Evolutionary conservation across 441 rosid species (phyloP).

Genomic region (Bocquillonia castaneifolia): DNA sequence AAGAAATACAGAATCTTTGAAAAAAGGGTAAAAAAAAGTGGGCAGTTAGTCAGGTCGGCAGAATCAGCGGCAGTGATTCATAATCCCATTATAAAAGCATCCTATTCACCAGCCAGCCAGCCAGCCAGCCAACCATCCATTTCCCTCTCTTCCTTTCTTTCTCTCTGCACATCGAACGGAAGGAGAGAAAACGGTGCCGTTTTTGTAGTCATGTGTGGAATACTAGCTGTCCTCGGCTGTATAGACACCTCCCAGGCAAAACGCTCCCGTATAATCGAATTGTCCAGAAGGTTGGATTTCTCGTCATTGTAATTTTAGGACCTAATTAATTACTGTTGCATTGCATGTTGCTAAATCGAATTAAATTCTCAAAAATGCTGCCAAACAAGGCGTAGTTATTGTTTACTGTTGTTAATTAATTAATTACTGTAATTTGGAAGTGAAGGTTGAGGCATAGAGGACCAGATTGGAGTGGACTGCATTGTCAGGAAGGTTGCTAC

Average conservation of each 20-base stretch:
- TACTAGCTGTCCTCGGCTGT: slow-evolving; percentile 90
- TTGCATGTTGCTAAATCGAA: neutral
- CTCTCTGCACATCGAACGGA: slow-evolving; percentile 7
- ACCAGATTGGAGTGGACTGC: slow-evolving; percentile 98
- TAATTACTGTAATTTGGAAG: slow-evolving; percentile 13
- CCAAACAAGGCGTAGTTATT: neutral
- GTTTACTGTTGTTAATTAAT: no score
- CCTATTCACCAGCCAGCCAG: neutral
- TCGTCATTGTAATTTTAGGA: neutral
- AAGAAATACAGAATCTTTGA: neutral
- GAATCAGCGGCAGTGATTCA: slow-evolving; percentile 43
- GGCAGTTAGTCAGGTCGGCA: slow-evolving; percentile 7
- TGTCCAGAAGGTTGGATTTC: slow-evolving; percentile 65
- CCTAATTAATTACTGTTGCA: neutral
- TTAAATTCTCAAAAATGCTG: neutral
- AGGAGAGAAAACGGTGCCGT: neutral
- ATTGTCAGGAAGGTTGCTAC: slow-evolving; percentile 67
- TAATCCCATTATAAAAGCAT: slow-evolving; percentile 15
- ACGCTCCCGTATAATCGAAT: slow-evolving; percentile 91
- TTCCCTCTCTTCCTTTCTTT: neutral
- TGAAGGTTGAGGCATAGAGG: slow-evolving; percentile 85
- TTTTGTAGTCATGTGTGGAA: slow-evolving; percentile 76
- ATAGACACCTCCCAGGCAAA: slow-evolving; percentile 75
- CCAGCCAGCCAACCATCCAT: neutral
- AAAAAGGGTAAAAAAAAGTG: no score